phyloP scores from a whole-genome alignment of 495 filamentous ascomycete genomes.

The Aspergillus affinis region DNA sequence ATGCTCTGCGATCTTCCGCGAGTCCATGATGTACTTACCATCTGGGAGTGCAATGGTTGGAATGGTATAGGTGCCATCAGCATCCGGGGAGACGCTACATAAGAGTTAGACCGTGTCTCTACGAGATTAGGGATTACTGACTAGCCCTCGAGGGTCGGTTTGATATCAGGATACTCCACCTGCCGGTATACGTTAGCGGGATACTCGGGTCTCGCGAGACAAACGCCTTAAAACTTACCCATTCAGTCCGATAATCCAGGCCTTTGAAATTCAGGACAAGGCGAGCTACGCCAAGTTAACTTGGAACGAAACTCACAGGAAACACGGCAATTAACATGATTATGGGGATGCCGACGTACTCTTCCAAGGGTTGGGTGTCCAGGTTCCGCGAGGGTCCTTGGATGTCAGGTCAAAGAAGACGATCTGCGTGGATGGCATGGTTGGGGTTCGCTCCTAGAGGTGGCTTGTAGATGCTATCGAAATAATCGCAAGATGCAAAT shows the following conservation, averaged over 20 bases:
- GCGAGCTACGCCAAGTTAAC: not conserved
- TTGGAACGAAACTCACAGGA: not conserved
- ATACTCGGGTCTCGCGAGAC: not conserved
- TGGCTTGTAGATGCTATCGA: no score
- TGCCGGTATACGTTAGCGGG: not conserved
- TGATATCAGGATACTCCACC: not conserved
- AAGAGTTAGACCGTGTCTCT: not conserved
- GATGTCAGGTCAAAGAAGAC: constrained; percentile 1
- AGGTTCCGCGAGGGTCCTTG: not conserved
- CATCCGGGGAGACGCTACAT: not conserved
- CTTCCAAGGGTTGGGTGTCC: constrained; percentile 4
- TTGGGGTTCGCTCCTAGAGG: not conserved
- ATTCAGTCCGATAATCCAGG: not conserved
- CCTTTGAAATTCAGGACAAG: not conserved
- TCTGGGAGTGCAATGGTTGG: not conserved
- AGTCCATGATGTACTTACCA: not conserved
- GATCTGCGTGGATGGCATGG: constrained; percentile 1
- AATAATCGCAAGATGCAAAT: no score
- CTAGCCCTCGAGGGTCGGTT: not conserved
- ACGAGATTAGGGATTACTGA: not conserved
- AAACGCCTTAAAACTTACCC: not conserved
- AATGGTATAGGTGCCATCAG: not conserved
- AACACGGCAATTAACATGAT: not conserved
- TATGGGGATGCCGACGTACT: not conserved
- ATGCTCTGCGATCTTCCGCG: not conserved